Evolutionary conservation across 2,329 filamentous ascomycete species (phyloP).

Genomic region (Aspergillus vadensis): DNA sequence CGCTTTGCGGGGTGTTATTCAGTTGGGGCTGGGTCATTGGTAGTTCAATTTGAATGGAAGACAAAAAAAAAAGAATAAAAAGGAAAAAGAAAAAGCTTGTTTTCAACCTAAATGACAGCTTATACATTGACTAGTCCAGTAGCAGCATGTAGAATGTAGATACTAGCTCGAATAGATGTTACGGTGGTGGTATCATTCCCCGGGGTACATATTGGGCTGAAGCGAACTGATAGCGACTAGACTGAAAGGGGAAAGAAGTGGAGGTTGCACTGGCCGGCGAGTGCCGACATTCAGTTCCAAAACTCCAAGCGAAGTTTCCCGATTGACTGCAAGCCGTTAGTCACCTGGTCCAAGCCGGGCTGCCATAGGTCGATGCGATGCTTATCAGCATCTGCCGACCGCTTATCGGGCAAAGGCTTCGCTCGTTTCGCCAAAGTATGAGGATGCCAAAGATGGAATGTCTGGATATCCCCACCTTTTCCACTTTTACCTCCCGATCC

Average conservation of each 20-base stretch:
- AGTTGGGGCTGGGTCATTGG: background rate
- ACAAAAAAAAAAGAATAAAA: no score
- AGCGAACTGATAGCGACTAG: background rate
- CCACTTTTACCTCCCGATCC: background rate
- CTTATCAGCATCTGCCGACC: slow-evolving; percentile 4
- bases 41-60: background rate
- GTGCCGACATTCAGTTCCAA: background rate
- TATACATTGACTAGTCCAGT: no score
- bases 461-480: background rate
- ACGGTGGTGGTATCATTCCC: no score
- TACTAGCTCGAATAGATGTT: background rate
- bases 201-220: no score
- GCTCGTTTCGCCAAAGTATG: background rate
- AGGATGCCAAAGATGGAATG: background rate
- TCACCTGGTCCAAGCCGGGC: background rate
- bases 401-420: background rate
- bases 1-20: slow-evolving; percentile 4
- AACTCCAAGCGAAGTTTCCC: background rate
- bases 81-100: background rate
- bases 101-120: background rate
- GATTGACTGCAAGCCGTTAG: slow-evolving; percentile 10
- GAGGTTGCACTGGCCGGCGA: background rate
- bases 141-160: no score
- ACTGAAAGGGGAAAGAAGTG: background rate
- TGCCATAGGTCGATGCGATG: slow-evolving; percentile 1